phyloP scores from a whole-genome alignment of 176 grass and related monocot genomes.

The Oryza australiensis region DNA sequence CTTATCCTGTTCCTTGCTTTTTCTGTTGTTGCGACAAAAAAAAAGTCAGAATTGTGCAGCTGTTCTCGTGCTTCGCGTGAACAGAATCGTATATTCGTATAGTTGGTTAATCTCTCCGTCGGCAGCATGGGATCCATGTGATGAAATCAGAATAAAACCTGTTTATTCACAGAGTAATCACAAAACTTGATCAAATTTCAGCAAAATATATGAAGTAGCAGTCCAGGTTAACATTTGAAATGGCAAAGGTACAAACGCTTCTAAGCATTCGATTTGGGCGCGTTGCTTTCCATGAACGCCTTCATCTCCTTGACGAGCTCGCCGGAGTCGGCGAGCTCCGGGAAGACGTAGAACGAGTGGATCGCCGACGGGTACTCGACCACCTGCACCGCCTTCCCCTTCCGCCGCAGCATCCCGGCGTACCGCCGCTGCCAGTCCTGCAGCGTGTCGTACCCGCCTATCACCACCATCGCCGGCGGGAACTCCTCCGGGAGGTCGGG shows the following conservation, averaged over 20 bases:
- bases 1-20: too few relatives aligned
- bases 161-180: too few relatives aligned
- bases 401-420: slow-evolving; percentile 1
- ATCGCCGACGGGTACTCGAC: slow-evolving; percentile 41
- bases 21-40: too few relatives aligned
- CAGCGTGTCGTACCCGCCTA: slow-evolving; percentile 43
- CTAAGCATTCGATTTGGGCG: too few relatives aligned
- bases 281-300: background rate
- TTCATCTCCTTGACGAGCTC: background rate
- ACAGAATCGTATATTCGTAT: too few relatives aligned
- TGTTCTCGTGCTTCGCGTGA: too few relatives aligned
- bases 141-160: background rate
- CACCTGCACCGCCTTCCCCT: slow-evolving; percentile 24
- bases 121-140: too few relatives aligned
- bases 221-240: too few relatives aligned
- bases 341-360: slow-evolving; percentile 42
- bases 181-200: background rate
- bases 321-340: slow-evolving; percentile 13
- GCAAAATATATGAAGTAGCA: background rate
- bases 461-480: slow-evolving; percentile 39
- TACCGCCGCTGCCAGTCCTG: slow-evolving; percentile 45
- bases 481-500: slow-evolving; percentile 37
- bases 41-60: too few relatives aligned
- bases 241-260: too few relatives aligned
- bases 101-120: too few relatives aligned